phyloP scores from a whole-genome alignment of 257 asterid species.

The Craterostigma plantagineum region DNA sequence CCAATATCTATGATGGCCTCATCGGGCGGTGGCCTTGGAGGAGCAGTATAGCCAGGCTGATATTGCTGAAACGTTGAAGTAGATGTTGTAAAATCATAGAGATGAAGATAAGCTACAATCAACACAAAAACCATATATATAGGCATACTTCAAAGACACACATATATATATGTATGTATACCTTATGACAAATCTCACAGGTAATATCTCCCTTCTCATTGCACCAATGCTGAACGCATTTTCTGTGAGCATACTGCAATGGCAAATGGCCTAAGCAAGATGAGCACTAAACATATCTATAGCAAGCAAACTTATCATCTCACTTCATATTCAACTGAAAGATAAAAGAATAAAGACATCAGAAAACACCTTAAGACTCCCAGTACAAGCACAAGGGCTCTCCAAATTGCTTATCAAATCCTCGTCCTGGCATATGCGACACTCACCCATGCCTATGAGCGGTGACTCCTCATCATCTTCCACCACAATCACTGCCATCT shows the following conservation, averaged over 20 bases:
- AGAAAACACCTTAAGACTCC: slow-evolving; percentile 65
- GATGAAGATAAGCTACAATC: background rate
- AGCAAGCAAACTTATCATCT: too few relatives aligned
- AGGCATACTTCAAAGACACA: too few relatives aligned
- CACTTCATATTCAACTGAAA: background rate
- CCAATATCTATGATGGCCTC: slow-evolving; percentile 80
- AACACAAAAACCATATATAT: too few relatives aligned
- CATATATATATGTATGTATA: too few relatives aligned
- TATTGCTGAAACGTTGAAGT: slow-evolving; percentile 43
- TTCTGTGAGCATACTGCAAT: slow-evolving; percentile 51
- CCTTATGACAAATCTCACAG: slow-evolving; percentile 74
- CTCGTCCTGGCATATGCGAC: slow-evolving; percentile 98
- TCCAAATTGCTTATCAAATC: slow-evolving; percentile 66
- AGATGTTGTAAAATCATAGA: background rate
- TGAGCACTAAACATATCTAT: too few relatives aligned
- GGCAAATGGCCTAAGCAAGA: background rate
- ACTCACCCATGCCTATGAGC: slow-evolving; percentile 54
- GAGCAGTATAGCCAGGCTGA: slow-evolving; percentile 80
- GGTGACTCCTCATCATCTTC: slow-evolving; percentile 60
- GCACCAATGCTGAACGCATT: slow-evolving; percentile 49
- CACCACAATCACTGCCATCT: slow-evolving; percentile 18
- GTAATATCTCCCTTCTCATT: slow-evolving; percentile 92
- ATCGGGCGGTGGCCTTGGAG: slow-evolving; percentile 61
- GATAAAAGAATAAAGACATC: background rate
- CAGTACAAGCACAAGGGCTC: slow-evolving; percentile 86